These are phyloP conservation scores for Candida ficus DNA, from an alignment of 805 yeast species.

Conservation along the genomic window DNA sequence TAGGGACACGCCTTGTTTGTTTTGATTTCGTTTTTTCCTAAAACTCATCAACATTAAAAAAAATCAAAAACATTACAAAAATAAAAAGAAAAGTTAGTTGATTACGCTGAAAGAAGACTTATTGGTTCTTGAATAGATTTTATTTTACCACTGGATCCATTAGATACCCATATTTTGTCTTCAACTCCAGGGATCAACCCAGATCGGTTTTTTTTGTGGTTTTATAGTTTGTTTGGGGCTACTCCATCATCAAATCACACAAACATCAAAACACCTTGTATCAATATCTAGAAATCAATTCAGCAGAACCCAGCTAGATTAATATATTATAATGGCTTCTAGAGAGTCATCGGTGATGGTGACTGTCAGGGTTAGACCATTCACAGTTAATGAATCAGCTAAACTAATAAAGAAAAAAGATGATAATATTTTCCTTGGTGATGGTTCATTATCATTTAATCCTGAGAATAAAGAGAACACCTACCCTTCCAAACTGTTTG, in stretches of 20 bases:
- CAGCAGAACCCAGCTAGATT: neutral
- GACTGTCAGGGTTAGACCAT: slow-evolving; percentile 81
- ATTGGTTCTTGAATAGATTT: too few relatives aligned
- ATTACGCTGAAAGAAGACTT: too few relatives aligned
- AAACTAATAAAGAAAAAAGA: slow-evolving; percentile 38
- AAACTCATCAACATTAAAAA: neutral
- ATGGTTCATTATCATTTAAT: slow-evolving; percentile 41
- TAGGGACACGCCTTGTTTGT: slow-evolving; percentile 2
- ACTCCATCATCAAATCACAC: too few relatives aligned
- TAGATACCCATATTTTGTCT: too few relatives aligned
- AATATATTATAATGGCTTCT: slow-evolving; percentile 6
- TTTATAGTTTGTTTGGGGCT: too few relatives aligned
- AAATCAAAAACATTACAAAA: too few relatives aligned
- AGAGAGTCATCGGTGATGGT: slow-evolving; percentile 62
- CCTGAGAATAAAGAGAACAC: slow-evolving; percentile 17
- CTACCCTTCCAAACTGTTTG: slow-evolving; percentile 15
- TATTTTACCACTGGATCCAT: too few relatives aligned
- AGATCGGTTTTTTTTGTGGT: too few relatives aligned
- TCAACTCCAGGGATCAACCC: too few relatives aligned
- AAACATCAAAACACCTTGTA: too few relatives aligned
- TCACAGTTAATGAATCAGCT: slow-evolving; percentile 53
- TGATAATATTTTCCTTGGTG: slow-evolving; percentile 42
- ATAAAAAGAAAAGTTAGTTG: too few relatives aligned
- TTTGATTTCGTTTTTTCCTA: slow-evolving; percentile 5
- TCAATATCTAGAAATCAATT: too few relatives aligned